These are phyloP conservation scores for Mycena capillaripes DNA, from an alignment of 768 basidiomycete species.

Conservation along the genomic window DNA sequence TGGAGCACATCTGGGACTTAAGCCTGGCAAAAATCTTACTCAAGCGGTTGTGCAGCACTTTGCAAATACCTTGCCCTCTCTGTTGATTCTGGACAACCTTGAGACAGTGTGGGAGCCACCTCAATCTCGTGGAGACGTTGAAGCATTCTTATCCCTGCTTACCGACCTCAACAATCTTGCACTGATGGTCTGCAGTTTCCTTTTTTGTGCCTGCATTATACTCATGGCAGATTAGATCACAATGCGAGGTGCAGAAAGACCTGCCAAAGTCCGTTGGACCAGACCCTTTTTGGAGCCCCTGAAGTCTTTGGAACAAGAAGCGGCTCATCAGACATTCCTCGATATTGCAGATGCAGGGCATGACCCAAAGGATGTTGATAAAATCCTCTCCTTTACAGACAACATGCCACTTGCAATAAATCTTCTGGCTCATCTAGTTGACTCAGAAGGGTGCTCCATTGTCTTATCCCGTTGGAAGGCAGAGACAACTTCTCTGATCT, in stretches of 20 bases:
- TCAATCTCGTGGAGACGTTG: slow-evolving; percentile 8
- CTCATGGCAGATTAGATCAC: neutral
- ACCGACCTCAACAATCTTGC: neutral
- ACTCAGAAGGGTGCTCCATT: neutral
- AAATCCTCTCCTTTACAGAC: neutral
- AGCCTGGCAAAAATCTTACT: neutral
- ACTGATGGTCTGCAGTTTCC: neutral
- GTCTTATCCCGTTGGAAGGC: neutral
- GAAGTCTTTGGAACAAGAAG: neutral
- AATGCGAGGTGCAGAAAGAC: neutral
- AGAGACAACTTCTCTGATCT: neutral
- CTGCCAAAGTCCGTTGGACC: slow-evolving; percentile 1
- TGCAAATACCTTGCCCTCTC: too few relatives aligned
- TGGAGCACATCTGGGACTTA: neutral
- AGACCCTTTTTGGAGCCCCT: slow-evolving; percentile 10
- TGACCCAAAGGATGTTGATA: neutral
- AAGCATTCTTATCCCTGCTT: neutral
- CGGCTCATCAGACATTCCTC: slow-evolving; percentile 9
- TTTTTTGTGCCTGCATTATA: too few relatives aligned
- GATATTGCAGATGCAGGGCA: neutral
- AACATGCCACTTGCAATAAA: too few relatives aligned
- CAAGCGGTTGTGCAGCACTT: too few relatives aligned
- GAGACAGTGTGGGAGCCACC: too few relatives aligned
- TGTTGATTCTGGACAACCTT: too few relatives aligned
- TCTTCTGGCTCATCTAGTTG: too few relatives aligned